A percentile compares a stretch with the other conserved stretches of the same genome.
These are phyloP conservation scores for Candida tunisiensis DNA, from an alignment of 1,139 yeast species.

Conservation along the genomic window DNA sequence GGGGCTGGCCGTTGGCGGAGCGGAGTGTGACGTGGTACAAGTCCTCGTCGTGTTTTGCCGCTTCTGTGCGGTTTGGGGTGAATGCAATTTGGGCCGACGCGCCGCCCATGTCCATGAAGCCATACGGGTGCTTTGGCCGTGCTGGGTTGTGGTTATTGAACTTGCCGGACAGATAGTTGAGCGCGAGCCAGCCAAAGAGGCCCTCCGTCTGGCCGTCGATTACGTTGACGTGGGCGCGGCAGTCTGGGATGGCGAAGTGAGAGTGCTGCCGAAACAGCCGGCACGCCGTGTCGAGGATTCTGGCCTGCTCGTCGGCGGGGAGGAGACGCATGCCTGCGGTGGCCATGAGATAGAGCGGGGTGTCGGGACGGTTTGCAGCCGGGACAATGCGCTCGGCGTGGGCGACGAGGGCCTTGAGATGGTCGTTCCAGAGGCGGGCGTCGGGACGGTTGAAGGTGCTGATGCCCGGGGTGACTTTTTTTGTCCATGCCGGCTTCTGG, in stretches of 20 bases:
- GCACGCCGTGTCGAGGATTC: conserved; percentile 39
- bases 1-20: conserved; percentile 20
- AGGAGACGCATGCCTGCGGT: conserved; percentile 75
- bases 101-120: conserved; percentile 77
- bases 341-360: conserved; percentile 67
- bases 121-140: conserved; percentile 57
- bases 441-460: conserved; percentile 34
- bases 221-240: conserved; percentile 37
- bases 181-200: conserved; percentile 64
- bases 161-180: conserved; percentile 39
- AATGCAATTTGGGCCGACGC: conserved; percentile 77
- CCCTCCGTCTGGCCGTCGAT: conserved; percentile 73
- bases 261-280: conserved; percentile 33
- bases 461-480: conserved; percentile 52
- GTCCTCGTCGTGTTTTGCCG: conserved; percentile 35
- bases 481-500: conserved; percentile 36
- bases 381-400: conserved; percentile 50
- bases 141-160: conserved; percentile 19
- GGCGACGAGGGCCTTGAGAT: conserved; percentile 36
- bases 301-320: conserved; percentile 36
- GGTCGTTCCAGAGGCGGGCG: conserved; percentile 39
- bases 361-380: conserved; percentile 38
- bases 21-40: conserved; percentile 35
- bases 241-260: conserved; percentile 38
- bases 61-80: conserved; percentile 46